These are phyloP conservation scores for Solanum habrochaites DNA, from an alignment of 257 asterid genomes.

Conservation along the genomic window DNA sequence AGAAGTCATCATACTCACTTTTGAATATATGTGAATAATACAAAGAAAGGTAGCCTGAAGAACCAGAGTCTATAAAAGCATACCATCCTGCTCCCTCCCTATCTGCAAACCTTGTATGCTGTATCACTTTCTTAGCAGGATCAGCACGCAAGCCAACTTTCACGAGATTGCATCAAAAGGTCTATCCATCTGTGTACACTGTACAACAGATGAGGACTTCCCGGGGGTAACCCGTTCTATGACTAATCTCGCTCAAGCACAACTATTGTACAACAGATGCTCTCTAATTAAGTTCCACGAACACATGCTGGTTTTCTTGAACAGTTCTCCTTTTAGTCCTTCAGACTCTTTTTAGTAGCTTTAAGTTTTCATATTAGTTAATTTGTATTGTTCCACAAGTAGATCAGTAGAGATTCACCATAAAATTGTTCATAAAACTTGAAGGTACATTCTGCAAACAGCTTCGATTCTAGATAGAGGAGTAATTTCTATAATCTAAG, in stretches of 20 bases:
- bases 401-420: not conserved
- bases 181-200: not conserved
- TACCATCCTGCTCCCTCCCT: not conserved
- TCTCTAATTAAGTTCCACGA: not conserved
- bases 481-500: not conserved
- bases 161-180: not conserved
- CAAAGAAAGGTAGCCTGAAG: not conserved
- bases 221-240: not conserved
- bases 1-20: not conserved
- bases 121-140: not conserved
- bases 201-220: not conserved
- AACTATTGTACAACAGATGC: not conserved
- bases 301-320: not conserved
- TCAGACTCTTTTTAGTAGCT: not conserved
- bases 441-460: not conserved
- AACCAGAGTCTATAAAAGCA: not conserved
- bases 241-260: not conserved
- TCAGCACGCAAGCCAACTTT: not conserved
- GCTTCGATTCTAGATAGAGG: not conserved
- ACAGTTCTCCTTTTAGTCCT: not conserved
- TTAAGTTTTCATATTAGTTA: not conserved
- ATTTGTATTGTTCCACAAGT: not conserved
- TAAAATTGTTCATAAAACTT: not conserved
- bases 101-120: not conserved
- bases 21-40: not conserved